A percentile compares a stretch with the other conserved stretches of the same genome.
These are phyloP conservation scores for Verticillium albo-atrum DNA, from an alignment of 2,329 filamentous ascomycete genomes.

Conservation along the genomic window DNA sequence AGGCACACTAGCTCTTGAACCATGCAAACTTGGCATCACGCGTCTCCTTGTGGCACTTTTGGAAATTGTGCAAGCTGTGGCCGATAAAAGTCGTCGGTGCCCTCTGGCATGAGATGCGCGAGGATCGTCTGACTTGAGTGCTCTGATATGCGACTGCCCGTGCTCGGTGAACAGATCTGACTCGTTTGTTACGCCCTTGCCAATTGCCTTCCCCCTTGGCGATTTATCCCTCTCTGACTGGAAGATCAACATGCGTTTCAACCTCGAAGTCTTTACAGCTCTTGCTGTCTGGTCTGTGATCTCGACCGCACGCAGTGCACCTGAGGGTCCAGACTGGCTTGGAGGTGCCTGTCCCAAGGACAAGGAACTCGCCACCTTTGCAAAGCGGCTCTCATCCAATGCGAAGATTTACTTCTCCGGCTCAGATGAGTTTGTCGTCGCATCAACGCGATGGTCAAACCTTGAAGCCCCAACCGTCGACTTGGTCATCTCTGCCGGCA, in stretches of 20 bases:
- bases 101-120: too few species aligned
- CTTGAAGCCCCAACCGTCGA: conserved; percentile 36
- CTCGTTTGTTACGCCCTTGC: neutral
- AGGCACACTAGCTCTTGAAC: too few species aligned
- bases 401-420: conserved; percentile 38
- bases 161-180: neutral
- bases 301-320: conserved; percentile 14
- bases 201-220: too few species aligned
- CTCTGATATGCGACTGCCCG: neutral
- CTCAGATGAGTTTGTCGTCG: conserved; percentile 30
- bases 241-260: conserved; percentile 1
- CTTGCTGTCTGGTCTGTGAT: conserved; percentile 18
- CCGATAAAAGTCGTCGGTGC: too few species aligned
- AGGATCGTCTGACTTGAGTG: too few species aligned
- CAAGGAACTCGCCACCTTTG: conserved; percentile 18
- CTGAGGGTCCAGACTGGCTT: conserved; percentile 5
- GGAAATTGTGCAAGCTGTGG: too few species aligned
- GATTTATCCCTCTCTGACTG: too few species aligned
- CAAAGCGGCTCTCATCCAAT: conserved; percentile 25
- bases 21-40: too few species aligned
- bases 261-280: conserved; percentile 19
- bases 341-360: conserved; percentile 13
- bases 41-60: too few species aligned
- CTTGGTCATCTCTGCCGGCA: conserved; percentile 41
- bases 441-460: conserved; percentile 40